Evolutionary conservation across 2,329 filamentous ascomycete species (phyloP), one percentile per base, ranked within the genome.

Genomic region (Colletotrichum liaoningense): DNA sequence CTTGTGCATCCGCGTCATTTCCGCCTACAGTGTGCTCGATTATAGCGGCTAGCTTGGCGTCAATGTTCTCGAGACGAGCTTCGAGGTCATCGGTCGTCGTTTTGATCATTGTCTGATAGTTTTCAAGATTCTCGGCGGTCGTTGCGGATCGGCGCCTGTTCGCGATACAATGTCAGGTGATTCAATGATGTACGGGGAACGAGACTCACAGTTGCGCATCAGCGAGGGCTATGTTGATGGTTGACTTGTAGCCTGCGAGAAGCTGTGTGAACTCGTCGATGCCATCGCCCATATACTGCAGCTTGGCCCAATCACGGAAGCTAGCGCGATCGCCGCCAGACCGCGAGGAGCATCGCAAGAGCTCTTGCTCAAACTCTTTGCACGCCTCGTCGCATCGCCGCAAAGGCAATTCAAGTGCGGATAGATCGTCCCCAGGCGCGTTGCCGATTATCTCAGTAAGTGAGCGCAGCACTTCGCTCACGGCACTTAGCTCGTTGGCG

Each of bases 221-320:
- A 24, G 75, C 76, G 22, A 78, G 63, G 38, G 74, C 75, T 64
- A 77, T 77, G 14, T 74, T 77, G 4, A 78, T 78, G 8, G 75
- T 77, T 4, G 77, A 75, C 30, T 84, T 86, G 72, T 86, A 86
- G 55, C 80, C 80, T 54, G 83, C 80, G 38, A 87, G 74, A 52
- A 84, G 74, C 26, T 80, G 76, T 52, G 79, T 80, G 67, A 86
- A 87, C 63, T 79, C 80, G 72, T 83, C 80, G 57, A 87, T 83
- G 73, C 85, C 79, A 56, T 85, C 81, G 33, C 82, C 83, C 80
- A 86, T 84, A 64, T 86, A 87, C 71, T 74, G 82, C 58, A 87
- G 75, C 76, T 79, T 84, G 5, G 83, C 82, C 85, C 83, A 87
- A 75, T 86, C 85, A 58, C 83, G 81, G 76, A 87, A 86, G 76